phyloP scores from a whole-genome alignment of 1,139 yeast genomes.

The Saccharomyces hybrid region DNA sequence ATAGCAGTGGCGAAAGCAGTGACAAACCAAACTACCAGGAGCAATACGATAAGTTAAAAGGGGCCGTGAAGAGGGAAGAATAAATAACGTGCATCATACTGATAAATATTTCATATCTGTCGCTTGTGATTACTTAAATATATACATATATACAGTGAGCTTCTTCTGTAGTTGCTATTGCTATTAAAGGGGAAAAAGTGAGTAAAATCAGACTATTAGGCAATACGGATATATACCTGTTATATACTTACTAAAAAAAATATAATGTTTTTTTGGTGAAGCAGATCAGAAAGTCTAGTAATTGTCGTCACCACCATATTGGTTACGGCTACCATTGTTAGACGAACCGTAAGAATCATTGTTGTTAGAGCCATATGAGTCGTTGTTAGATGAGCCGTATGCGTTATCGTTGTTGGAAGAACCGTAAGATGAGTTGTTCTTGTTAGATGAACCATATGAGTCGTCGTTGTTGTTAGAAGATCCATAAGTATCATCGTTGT shows the following conservation, averaged over 20 bases:
- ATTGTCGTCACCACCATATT: background rate
- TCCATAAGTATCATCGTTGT: slow-evolving; percentile 7
- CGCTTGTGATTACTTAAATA: too few species aligned
- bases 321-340: background rate
- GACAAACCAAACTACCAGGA: slow-evolving; percentile 8
- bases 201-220: background rate
- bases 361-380: too few species aligned
- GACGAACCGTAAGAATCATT: too few species aligned
- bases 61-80: slow-evolving; percentile 11
- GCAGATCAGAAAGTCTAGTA: background rate
- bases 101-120: too few species aligned
- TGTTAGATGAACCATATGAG: too few species aligned
- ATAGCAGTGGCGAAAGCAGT: slow-evolving; percentile 6
- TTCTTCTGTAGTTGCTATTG: too few species aligned
- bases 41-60: slow-evolving; percentile 10
- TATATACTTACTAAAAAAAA: background rate
- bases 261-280: background rate
- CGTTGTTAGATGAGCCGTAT: too few species aligned
- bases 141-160: too few species aligned
- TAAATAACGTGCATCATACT: background rate
- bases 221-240: background rate
- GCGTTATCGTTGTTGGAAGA: too few species aligned
- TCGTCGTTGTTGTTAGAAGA: too few species aligned
- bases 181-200: background rate
- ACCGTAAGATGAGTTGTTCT: too few species aligned